Evolutionary conservation across 805 yeast genomes (phyloP).

Genomic region (Myxozyma neotropica): DNA sequence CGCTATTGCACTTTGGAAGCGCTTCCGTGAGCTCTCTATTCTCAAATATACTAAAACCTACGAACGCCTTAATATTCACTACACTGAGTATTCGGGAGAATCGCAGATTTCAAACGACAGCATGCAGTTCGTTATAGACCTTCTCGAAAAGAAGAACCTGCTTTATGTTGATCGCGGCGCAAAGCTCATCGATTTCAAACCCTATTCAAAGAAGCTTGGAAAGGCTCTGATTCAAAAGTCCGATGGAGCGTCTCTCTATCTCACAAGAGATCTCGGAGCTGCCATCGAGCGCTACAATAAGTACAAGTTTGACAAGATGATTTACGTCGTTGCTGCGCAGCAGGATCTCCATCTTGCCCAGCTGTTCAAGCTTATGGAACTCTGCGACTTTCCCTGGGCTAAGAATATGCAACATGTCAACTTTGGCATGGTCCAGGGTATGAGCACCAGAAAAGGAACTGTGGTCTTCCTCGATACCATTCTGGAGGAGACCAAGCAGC

Average conservation of each 20-base stretch:
- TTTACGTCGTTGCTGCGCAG: constrained; percentile 93
- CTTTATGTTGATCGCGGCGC: constrained; percentile 91
- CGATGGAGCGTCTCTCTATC: constrained; percentile 91
- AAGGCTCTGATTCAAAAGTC: constrained; percentile 89
- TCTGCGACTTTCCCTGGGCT: constrained; percentile 90
- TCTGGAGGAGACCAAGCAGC: constrained; percentile 86
- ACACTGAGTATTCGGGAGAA: constrained; percentile 92
- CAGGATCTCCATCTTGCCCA: constrained; percentile 95
- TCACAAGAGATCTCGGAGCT: constrained; percentile 96
- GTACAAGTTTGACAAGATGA: constrained; percentile 90
- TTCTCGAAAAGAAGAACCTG: constrained; percentile 67
- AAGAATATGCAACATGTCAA: constrained; percentile 76
- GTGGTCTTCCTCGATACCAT: constrained; percentile 97
- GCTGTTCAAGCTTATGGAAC: constrained; percentile 89
- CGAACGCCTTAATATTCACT: constrained; percentile 85
- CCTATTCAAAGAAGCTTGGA: constrained; percentile 87
- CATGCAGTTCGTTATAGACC: constrained; percentile 66
- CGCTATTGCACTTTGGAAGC: constrained; percentile 77
- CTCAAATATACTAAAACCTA: constrained; percentile 83
- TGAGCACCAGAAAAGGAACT: constrained; percentile 98
- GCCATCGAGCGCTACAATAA: constrained; percentile 86
- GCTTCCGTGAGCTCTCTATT: constrained; percentile 89
- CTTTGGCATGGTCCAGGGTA: constrained; percentile 97
- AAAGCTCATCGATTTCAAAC: constrained; percentile 77
- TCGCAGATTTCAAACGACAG: constrained; percentile 80